These are phyloP conservation scores for Inga laurina DNA, from an alignment of 306 rosid genomes.

Conservation along the genomic window DNA sequence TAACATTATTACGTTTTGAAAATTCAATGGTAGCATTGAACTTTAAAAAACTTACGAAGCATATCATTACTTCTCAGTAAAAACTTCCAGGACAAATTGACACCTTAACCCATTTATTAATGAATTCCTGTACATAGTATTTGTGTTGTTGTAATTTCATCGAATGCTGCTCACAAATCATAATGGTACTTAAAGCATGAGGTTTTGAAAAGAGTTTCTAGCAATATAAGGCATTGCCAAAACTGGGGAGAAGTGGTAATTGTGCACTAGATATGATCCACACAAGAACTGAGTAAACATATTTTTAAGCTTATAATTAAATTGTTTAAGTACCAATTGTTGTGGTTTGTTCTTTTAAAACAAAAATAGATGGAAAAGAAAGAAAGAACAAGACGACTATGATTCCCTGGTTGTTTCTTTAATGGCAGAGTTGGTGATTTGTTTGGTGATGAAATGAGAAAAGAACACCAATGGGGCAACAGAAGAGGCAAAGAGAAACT, in stretches of 20 bases:
- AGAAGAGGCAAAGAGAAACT: slow-evolving; percentile 73
- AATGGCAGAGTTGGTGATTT: slow-evolving; percentile 37
- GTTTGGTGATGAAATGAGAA: slow-evolving; percentile 73
- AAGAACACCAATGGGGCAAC: slow-evolving; percentile 85
- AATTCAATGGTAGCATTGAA: accelerated
- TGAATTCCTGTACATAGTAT: too few species aligned
- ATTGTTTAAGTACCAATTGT: neutral
- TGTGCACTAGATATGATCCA: neutral
- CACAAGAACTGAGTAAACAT: neutral
- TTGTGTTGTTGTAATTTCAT: too few species aligned
- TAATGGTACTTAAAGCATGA: neutral
- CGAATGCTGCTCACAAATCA: too few species aligned
- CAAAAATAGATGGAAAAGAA: neutral
- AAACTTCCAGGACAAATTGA: too few species aligned
- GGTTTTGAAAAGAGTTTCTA: neutral
- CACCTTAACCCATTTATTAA: too few species aligned
- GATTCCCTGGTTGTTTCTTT: neutral
- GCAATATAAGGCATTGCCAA: neutral
- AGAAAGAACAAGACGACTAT: neutral
- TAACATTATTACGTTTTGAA: too few species aligned
- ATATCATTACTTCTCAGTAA: too few species aligned
- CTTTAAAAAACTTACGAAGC: too few species aligned
- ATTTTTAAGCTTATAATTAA: neutral
- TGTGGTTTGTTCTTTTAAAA: neutral
- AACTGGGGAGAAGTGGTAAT: neutral